These are phyloP conservation scores for Nicotiana undulata DNA, from an alignment of 257 asterid species.

Conservation along the genomic window DNA sequence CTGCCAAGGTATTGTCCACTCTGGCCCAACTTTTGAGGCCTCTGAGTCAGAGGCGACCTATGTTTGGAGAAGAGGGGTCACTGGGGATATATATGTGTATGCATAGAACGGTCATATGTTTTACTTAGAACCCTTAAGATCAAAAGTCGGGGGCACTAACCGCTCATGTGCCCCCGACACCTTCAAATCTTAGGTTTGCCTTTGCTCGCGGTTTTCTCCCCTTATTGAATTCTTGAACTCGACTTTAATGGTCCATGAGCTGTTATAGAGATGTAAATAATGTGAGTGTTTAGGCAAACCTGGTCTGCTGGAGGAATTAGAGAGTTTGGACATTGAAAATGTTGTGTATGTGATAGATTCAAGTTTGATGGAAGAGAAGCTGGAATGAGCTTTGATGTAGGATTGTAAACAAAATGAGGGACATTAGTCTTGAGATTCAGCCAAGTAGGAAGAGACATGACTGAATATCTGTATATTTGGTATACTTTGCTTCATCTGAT, in stretches of 20 bases:
- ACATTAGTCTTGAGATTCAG: slow-evolving; percentile 19
- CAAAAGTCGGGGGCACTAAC: no score
- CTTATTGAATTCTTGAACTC: not conserved
- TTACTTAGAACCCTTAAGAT: no score
- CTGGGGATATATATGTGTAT: no score
- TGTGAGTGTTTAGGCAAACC: slow-evolving; percentile 23
- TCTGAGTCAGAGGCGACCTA: no score
- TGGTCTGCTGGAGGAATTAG: slow-evolving; percentile 55
- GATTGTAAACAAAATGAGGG: slow-evolving; percentile 20
- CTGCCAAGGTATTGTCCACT: not conserved
- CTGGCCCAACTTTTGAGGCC: not conserved
- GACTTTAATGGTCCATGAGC: not conserved
- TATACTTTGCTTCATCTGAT: slow-evolving; percentile 2
- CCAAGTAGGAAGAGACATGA: slow-evolving; percentile 45
- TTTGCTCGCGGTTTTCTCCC: no score
- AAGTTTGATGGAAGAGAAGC: slow-evolving; percentile 17
- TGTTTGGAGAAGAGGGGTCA: no score
- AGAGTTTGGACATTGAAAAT: slow-evolving; percentile 22
- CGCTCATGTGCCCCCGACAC: no score
- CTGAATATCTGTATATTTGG: not conserved
- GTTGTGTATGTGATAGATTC: slow-evolving; percentile 22
- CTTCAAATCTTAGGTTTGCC: no score
- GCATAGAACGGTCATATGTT: no score
- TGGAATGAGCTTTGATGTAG: slow-evolving; percentile 11
- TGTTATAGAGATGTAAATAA: not conserved